A percentile compares a stretch with the other conserved stretches of the same genome.
Conservation (phyloP, 441 rosid species). For the Capsella rubella region DNA sequence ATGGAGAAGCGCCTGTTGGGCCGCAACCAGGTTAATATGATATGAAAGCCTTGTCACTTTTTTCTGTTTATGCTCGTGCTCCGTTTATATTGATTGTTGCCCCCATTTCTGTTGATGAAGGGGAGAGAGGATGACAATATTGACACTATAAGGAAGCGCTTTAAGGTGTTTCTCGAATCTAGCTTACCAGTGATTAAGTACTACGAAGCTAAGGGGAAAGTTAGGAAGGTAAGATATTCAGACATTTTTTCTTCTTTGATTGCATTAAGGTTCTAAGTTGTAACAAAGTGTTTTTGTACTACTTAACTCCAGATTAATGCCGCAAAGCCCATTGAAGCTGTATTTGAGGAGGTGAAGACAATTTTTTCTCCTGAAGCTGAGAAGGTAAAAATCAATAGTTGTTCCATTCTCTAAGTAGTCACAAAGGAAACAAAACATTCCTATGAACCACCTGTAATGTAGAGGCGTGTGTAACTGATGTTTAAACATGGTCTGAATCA, state of each 20-base stretch:
- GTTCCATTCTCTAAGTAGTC: slow-evolving; percentile 34
- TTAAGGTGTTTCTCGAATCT: slow-evolving; percentile 55
- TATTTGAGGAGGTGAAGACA: slow-evolving; percentile 47
- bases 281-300: slow-evolving; percentile 12
- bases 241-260: neutral
- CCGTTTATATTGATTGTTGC: slow-evolving; percentile 11
- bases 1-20: slow-evolving; percentile 54
- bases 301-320: slow-evolving; percentile 51
- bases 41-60: neutral
- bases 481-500: slow-evolving; percentile 14
- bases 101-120: slow-evolving; percentile 33
- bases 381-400: slow-evolving; percentile 44
- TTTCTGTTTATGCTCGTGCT: neutral
- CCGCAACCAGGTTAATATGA: slow-evolving; percentile 53
- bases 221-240: slow-evolving; percentile 48
- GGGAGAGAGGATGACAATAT: slow-evolving; percentile 67
- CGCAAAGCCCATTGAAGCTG: slow-evolving; percentile 52
- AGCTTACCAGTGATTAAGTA: slow-evolving; percentile 57
- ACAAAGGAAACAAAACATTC: slow-evolving; percentile 27
- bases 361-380: slow-evolving; percentile 44
- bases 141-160: slow-evolving; percentile 58
- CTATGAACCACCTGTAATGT: slow-evolving; percentile 22
- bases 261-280: neutral
- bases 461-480: slow-evolving; percentile 26
- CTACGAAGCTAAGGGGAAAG: slow-evolving; percentile 57